phyloP scores from a whole-genome alignment of 208 protist genomes.

The Endotrypanum monterogeii region DNA sequence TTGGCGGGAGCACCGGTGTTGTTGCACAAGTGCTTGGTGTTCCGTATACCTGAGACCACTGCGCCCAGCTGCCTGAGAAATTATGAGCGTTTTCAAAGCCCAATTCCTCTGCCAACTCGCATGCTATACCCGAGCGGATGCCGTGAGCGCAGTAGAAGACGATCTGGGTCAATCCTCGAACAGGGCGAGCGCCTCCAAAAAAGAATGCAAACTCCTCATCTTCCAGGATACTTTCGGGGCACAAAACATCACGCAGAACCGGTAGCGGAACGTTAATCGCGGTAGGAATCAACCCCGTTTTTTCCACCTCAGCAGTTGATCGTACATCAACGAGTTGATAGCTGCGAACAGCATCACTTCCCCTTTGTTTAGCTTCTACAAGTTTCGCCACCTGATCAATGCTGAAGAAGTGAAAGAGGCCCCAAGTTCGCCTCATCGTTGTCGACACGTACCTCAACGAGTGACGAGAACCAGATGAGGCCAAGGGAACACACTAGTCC shows the following conservation, averaged over 20 bases:
- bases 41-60: constrained; percentile 47
- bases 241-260: constrained; percentile 47
- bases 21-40: neutral
- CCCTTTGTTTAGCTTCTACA: constrained; percentile 52
- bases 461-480: constrained; percentile 5
- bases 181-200: constrained; percentile 50
- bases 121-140: constrained; percentile 61
- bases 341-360: constrained; percentile 25
- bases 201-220: constrained; percentile 56
- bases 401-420: constrained; percentile 35
- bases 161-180: constrained; percentile 41
- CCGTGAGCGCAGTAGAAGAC: constrained; percentile 82
- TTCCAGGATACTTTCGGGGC: constrained; percentile 32
- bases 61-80: constrained; percentile 67
- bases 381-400: constrained; percentile 62
- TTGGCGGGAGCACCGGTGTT: neutral
- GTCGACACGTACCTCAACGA: neutral
- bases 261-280: constrained; percentile 74
- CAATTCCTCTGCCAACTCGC: constrained; percentile 62
- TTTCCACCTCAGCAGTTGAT: constrained; percentile 71
- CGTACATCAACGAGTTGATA: constrained; percentile 70
- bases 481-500: neutral
- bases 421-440: constrained; percentile 30
- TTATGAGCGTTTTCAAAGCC: constrained; percentile 56
- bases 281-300: constrained; percentile 66